These are phyloP conservation scores for Panicum hallii DNA, from an alignment of 202 grass and related monocot species.

Conservation along the genomic window DNA sequence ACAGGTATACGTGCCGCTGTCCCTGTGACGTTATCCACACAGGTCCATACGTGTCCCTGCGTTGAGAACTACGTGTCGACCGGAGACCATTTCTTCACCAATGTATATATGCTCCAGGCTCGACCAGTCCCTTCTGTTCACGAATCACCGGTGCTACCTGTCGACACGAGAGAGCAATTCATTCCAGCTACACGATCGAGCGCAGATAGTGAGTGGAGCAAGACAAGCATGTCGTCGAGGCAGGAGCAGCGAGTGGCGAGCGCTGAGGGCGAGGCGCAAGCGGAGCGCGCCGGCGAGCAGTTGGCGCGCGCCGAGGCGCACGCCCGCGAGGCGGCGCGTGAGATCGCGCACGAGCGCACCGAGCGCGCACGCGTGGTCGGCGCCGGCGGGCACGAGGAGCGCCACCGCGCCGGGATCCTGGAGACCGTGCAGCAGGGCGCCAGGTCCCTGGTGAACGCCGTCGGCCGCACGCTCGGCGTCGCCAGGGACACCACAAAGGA, in stretches of 20 bases:
- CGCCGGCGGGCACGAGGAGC: neutral
- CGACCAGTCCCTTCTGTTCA: neutral
- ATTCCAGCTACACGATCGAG: neutral
- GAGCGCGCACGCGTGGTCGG: conserved; percentile 34
- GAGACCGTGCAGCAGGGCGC: conserved; percentile 23
- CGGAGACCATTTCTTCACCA: neutral
- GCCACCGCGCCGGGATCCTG: conserved; percentile 36
- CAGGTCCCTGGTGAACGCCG: neutral
- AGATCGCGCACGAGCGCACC: conserved; percentile 46
- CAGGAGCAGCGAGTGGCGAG: neutral
- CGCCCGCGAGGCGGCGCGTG: conserved; percentile 46
- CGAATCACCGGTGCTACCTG: neutral
- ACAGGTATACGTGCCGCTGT: neutral
- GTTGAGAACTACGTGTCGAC: neutral
- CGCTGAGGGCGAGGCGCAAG: neutral
- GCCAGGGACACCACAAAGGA: neutral
- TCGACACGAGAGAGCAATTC: too few relatives aligned
- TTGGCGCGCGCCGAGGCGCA: conserved; percentile 30
- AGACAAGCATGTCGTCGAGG: neutral
- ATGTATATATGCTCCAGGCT: too few relatives aligned
- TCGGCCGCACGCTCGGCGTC: conserved; percentile 44
- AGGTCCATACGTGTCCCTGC: neutral
- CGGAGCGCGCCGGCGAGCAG: neutral
- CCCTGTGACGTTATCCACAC: neutral
- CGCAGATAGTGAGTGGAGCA: neutral